These are phyloP conservation scores for Coemansia sp. DNA, from an alignment of 192 early-diverging fungal genomes.

Conservation along the genomic window DNA sequence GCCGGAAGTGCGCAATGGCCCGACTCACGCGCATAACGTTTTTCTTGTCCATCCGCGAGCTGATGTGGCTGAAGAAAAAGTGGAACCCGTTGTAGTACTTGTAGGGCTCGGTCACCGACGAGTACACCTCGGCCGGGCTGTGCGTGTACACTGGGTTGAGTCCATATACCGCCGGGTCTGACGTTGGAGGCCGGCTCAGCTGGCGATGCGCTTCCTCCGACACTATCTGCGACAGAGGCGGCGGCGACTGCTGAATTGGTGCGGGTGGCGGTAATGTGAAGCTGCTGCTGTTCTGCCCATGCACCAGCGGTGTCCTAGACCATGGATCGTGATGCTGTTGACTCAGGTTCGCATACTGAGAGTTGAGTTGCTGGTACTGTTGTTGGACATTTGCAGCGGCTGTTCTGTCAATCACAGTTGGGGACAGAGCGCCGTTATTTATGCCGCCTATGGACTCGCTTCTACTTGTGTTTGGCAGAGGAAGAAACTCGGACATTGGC, in stretches of 20 bases:
- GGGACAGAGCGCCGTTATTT: neutral
- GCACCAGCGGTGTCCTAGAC: slow-evolving; percentile 22
- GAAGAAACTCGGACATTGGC: slow-evolving; percentile 6
- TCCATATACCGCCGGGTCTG: slow-evolving; percentile 50
- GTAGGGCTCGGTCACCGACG: slow-evolving; percentile 75
- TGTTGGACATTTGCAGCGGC: slow-evolving; percentile 1
- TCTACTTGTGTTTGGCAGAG: slow-evolving; percentile 2
- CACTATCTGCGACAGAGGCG: slow-evolving; percentile 23
- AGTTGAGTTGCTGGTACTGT: neutral
- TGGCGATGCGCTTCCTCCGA: slow-evolving; percentile 25
- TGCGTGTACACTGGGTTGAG: slow-evolving; percentile 50
- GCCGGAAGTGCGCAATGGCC: slow-evolving; percentile 85
- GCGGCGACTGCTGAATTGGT: slow-evolving; percentile 15
- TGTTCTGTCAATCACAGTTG: neutral
- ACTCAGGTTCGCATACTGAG: neutral
- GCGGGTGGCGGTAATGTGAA: slow-evolving; percentile 1
- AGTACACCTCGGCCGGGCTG: slow-evolving; percentile 68
- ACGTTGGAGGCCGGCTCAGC: slow-evolving; percentile 41
- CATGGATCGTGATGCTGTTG: slow-evolving; percentile 27
- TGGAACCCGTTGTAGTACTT: slow-evolving; percentile 94
- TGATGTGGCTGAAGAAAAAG: slow-evolving; percentile 80
- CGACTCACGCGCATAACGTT: slow-evolving; percentile 88
- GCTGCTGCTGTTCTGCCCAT: slow-evolving; percentile 7
- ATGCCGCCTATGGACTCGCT: neutral
- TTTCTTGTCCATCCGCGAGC: slow-evolving; percentile 81